Conservation (phyloP, 306 rosid species). For the Rosa rugosa region DNA sequence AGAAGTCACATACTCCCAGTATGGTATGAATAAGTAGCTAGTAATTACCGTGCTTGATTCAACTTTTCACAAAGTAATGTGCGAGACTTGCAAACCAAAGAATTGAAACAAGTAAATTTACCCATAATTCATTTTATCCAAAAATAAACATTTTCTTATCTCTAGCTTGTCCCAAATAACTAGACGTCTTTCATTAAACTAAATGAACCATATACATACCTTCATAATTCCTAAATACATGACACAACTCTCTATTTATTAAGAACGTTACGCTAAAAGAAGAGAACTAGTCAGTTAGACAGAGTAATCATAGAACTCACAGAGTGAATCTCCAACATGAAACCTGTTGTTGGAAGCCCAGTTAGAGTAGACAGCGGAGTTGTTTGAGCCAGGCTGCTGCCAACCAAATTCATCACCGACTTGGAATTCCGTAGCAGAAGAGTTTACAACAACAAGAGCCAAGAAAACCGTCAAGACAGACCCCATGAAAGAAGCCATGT, state of each 20-base stretch:
- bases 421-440: conserved; percentile 42
- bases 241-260: too few relatives aligned
- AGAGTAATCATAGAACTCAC: conserved; percentile 34
- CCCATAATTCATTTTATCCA: too few relatives aligned
- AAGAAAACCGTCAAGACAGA: conserved; percentile 24
- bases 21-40: neutral
- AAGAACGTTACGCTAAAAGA: too few relatives aligned
- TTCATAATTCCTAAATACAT: too few relatives aligned
- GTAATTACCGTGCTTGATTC: too few relatives aligned
- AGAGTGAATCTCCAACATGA: conserved; percentile 72
- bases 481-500: conserved; percentile 32
- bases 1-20: neutral
- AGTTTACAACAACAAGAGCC: conserved; percentile 15
- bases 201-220: too few relatives aligned
- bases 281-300: neutral
- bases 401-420: conserved; percentile 79
- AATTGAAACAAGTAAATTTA: too few relatives aligned
- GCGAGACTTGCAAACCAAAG: too few relatives aligned
- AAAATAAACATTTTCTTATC: too few relatives aligned
- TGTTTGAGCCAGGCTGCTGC: conserved; percentile 44
- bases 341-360: conserved; percentile 76
- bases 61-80: too few relatives aligned
- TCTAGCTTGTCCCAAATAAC: too few relatives aligned
- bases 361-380: conserved; percentile 41
- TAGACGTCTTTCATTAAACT: too few relatives aligned